A percentile compares a stretch with the other conserved stretches of the same genome.
Evolutionary conservation across 2,329 filamentous ascomycete species (phyloP).

Genomic region (Graphilbum fragrans): DNA sequence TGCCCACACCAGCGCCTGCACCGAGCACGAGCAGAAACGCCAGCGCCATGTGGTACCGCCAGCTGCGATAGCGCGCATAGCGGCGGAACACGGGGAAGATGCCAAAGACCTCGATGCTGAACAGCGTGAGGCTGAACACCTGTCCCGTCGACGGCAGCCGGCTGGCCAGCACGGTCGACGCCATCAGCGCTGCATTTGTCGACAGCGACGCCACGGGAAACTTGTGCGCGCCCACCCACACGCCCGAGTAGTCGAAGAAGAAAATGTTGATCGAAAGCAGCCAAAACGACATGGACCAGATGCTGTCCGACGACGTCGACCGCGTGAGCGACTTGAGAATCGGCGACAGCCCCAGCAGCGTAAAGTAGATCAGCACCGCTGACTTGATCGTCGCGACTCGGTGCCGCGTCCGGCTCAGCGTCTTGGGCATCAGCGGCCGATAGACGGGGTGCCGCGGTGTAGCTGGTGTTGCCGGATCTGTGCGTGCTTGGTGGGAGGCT

Average conservation of each 20-base stretch:
- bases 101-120: slow-evolving; percentile 94
- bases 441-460: background rate
- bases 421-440: slow-evolving; percentile 18
- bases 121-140: slow-evolving; percentile 88
- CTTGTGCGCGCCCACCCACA: slow-evolving; percentile 37
- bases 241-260: slow-evolving; percentile 88
- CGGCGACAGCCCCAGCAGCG: slow-evolving; percentile 79
- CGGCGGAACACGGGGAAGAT: slow-evolving; percentile 96
- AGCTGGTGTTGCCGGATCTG: background rate
- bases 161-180: slow-evolving; percentile 84
- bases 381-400: slow-evolving; percentile 78
- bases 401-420: slow-evolving; percentile 31
- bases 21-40: slow-evolving; percentile 66
- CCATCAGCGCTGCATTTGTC: slow-evolving; percentile 95
- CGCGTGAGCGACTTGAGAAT: slow-evolving; percentile 94
- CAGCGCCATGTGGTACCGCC: slow-evolving; percentile 66
- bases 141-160: slow-evolving; percentile 81
- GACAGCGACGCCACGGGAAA: slow-evolving; percentile 62
- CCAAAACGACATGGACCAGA: slow-evolving; percentile 95
- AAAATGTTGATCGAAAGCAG: slow-evolving; percentile 91
- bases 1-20: slow-evolving; percentile 66
- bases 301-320: slow-evolving; percentile 86
- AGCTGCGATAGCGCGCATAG: slow-evolving; percentile 70
- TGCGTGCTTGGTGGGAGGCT: no score
- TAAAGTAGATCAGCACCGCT: slow-evolving; percentile 83